Evolutionary conservation across 108 stramenopile genomes (phyloP).

Genomic region (Fistulifera solaris): DNA sequence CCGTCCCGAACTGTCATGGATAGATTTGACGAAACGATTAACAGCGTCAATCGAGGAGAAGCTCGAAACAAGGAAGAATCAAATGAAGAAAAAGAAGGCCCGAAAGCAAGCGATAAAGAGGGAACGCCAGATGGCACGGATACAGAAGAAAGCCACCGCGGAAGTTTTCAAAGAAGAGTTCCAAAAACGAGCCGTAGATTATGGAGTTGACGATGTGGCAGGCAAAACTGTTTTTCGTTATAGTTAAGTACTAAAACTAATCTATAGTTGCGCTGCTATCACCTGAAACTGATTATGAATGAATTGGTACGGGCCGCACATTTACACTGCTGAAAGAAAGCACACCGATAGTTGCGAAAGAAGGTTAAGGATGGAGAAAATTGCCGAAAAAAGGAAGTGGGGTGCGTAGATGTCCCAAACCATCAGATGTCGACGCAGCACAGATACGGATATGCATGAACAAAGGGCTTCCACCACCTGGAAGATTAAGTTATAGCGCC

Average conservation of each 20-base stretch:
- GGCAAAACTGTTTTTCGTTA: constrained; percentile 75
- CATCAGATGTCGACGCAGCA: constrained; percentile 75
- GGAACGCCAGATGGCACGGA: constrained; percentile 74
- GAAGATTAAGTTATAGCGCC: constrained; percentile 55
- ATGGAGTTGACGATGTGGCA: constrained; percentile 55
- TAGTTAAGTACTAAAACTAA: constrained; percentile 26
- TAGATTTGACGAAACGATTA: constrained; percentile 36
- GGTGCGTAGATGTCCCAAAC: constrained; percentile 88
- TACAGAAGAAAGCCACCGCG: constrained; percentile 88
- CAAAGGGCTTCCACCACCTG: constrained; percentile 55
- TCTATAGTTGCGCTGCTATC: too few relatives aligned
- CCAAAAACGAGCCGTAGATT: constrained; percentile 37
- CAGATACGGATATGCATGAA: constrained; percentile 67
- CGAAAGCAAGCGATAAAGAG: constrained; percentile 80
- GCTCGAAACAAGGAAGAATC: constrained; percentile 70
- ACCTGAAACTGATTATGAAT: too few relatives aligned
- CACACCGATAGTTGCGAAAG: constrained; percentile 9
- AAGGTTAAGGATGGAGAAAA: constrained; percentile 44
- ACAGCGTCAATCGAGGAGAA: constrained; percentile 81
- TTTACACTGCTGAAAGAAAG: neutral
- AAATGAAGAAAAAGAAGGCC: constrained; percentile 68
- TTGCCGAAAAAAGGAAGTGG: constrained; percentile 57
- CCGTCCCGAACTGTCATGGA: constrained; percentile 12
- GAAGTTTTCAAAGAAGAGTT: constrained; percentile 81
- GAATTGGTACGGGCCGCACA: too few relatives aligned